These are phyloP conservation scores for Ophiorrhiza pumila DNA, from an alignment of 257 asterid genomes.

Conservation along the genomic window DNA sequence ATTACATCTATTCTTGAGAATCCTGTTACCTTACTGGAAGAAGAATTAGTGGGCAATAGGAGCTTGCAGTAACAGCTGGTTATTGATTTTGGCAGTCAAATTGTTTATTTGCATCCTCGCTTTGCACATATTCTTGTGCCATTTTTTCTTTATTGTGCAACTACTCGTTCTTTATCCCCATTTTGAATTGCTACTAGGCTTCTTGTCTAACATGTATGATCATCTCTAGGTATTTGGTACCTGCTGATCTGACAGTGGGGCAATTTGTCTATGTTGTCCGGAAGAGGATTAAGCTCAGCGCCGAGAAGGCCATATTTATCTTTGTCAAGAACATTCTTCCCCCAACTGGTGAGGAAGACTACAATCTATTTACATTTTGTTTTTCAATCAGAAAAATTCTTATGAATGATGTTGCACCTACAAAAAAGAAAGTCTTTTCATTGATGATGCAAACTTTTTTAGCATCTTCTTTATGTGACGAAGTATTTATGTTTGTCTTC, in stretches of 20 bases:
- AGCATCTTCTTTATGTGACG: not conserved
- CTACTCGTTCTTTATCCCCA: not conserved
- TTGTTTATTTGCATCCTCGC: not conserved
- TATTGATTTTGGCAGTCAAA: not conserved
- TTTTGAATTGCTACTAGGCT: not conserved
- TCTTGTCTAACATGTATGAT: not conserved
- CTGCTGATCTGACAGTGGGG: slow-evolving; percentile 97
- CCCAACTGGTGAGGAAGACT: slow-evolving; percentile 69
- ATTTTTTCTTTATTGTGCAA: not conserved
- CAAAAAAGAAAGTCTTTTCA: too few relatives aligned
- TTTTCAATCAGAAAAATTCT: not conserved
- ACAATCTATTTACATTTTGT: not conserved
- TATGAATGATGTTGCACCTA: not conserved
- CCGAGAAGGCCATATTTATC: slow-evolving; percentile 96
- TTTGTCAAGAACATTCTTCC: slow-evolving; percentile 94
- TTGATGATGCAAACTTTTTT: not conserved
- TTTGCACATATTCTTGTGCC: not conserved
- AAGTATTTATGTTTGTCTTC: not conserved
- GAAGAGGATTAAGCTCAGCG: slow-evolving; percentile 94
- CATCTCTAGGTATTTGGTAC: slow-evolving; percentile 75
- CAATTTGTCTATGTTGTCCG: slow-evolving; percentile 98
- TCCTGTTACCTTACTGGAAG: not conserved
- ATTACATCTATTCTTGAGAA: not conserved
- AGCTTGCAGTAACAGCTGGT: not conserved
- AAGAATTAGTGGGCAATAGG: not conserved